Evolutionary conservation across 768 basidiomycete species (phyloP), one percentile per base, ranked within the genome.

Genomic region (Multifurca ochricompacta): DNA sequence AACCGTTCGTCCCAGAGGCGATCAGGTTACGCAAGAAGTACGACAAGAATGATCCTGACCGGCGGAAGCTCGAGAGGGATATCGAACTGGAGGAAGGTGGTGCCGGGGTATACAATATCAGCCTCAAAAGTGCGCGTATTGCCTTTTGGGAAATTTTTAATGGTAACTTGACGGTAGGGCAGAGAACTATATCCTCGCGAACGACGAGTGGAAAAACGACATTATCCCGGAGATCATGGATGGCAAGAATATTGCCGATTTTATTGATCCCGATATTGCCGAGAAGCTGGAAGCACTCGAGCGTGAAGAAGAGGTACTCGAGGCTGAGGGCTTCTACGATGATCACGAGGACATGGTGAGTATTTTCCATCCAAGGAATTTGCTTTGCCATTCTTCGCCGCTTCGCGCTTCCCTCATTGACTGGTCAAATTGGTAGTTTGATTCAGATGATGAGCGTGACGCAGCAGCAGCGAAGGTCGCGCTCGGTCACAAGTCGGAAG

Each of bases 191-290:
- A 53, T 96, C 25, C 82, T 99, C 54, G 77, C 82, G 21, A 83
- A 96, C 66, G 82, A 87, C 34, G 85, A 89, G 40, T 99, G 96
- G 96, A 99, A 96, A 74, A 75, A 82, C 73, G 96, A 99, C 65
- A 77, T 81, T 60, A 87, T 98, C n/a, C 96, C 96, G n/a, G 96
- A 99, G 69, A 90, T 99, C 65, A 83, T 91, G 85, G 83, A 97
- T 62, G 96, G 96, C 72, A 97, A 97, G 80, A 99, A 99, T 73
- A 73, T 98, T 48, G 95, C 94, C 21, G 96, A 99, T 75, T 99
- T 99, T 59, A 89, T 98, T 69, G 95, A 98, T 69, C 87, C 92
- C 19, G 96, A 99, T 65, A 98, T 99, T 57, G 84, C 82, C 18
- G 94, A 94, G 70, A 95, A 93, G 71, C 83, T 99, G 43, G 95